These are phyloP conservation scores for Ustulina deusta DNA, from an alignment of 2,329 filamentous ascomycete genomes.

Conservation along the genomic window DNA sequence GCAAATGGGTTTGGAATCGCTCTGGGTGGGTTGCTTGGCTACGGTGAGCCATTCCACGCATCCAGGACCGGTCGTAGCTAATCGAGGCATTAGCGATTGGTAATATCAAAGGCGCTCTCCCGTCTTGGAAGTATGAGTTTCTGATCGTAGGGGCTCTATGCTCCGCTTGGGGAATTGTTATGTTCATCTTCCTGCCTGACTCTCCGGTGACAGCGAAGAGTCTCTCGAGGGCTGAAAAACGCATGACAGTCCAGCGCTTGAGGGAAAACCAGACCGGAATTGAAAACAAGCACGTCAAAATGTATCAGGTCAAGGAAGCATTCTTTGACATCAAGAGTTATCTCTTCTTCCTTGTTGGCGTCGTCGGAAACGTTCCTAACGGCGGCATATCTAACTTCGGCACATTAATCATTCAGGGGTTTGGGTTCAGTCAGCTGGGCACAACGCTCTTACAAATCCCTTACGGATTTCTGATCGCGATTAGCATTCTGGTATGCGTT, in stretches of 20 bases:
- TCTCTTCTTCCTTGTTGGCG: slow-evolving; percentile 63
- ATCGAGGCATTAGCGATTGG: slow-evolving; percentile 56
- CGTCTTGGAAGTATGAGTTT: slow-evolving; percentile 60
- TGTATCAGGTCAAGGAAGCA: slow-evolving; percentile 55
- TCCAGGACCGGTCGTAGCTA: neutral
- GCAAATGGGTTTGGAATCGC: slow-evolving; percentile 68
- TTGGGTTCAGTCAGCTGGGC: slow-evolving; percentile 64
- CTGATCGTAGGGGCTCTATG: slow-evolving; percentile 56
- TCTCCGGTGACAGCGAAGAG: slow-evolving; percentile 64
- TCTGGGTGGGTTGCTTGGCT: slow-evolving; percentile 65
- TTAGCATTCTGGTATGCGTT: slow-evolving; percentile 42
- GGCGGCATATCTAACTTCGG: slow-evolving; percentile 70
- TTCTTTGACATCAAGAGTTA: slow-evolving; percentile 61
- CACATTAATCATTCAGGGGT: slow-evolving; percentile 68
- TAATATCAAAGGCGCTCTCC: slow-evolving; percentile 62
- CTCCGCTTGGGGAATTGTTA: slow-evolving; percentile 51
- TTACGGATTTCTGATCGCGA: slow-evolving; percentile 44
- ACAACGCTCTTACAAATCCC: slow-evolving; percentile 68
- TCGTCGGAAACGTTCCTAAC: slow-evolving; percentile 65
- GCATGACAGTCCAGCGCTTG: slow-evolving; percentile 54
- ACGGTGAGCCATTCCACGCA: slow-evolving; percentile 51
- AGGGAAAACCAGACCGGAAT: slow-evolving; percentile 55
- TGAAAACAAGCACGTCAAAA: slow-evolving; percentile 53
- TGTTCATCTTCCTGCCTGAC: slow-evolving; percentile 60
- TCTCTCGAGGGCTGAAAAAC: slow-evolving; percentile 56